Conservation (phyloP, 2,329 filamentous ascomycete species). For the Aspergillus tamarii region DNA sequence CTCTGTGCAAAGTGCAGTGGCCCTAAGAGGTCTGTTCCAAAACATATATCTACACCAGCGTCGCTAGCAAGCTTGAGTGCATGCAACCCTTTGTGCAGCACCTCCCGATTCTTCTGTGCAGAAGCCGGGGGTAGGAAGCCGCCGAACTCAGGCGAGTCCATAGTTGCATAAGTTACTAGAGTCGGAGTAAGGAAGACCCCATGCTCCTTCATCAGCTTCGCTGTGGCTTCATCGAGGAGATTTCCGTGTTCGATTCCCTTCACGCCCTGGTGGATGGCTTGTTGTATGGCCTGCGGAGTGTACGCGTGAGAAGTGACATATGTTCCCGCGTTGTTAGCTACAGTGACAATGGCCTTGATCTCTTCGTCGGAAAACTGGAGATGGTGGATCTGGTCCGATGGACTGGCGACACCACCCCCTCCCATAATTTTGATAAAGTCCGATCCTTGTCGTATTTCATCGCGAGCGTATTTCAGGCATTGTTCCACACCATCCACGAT, state of each 20-base stretch:
- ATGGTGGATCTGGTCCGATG: slow-evolving; percentile 57
- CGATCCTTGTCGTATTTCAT: slow-evolving; percentile 59
- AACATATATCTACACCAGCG: slow-evolving; percentile 60
- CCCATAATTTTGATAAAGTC: slow-evolving; percentile 68
- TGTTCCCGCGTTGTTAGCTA: slow-evolving; percentile 53
- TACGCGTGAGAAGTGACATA: slow-evolving; percentile 64
- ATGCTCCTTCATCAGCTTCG: slow-evolving; percentile 54
- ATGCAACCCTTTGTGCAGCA: slow-evolving; percentile 52
- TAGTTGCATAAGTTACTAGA: slow-evolving; percentile 55
- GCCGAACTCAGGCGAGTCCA: slow-evolving; percentile 39
- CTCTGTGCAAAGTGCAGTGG: slow-evolving; percentile 54
- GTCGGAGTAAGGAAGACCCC: slow-evolving; percentile 58
- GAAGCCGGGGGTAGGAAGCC: slow-evolving; percentile 36
- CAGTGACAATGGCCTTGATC: slow-evolving; percentile 57
- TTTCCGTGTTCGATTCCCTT: slow-evolving; percentile 60
- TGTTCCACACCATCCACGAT: slow-evolving; percentile 60
- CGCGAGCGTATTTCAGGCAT: slow-evolving; percentile 56
- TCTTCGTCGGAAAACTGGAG: slow-evolving; percentile 62
- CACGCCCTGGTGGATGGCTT: slow-evolving; percentile 59
- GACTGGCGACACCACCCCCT: slow-evolving; percentile 60
- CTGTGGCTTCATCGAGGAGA: slow-evolving; percentile 48
- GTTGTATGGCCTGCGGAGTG: slow-evolving; percentile 57
- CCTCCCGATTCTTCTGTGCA: slow-evolving; percentile 55
- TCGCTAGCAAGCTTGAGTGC: slow-evolving; percentile 54
- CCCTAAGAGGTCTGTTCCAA: slow-evolving; percentile 59